Conservation (phyloP, 306 rosid genomes). For the Malus orientalis region DNA sequence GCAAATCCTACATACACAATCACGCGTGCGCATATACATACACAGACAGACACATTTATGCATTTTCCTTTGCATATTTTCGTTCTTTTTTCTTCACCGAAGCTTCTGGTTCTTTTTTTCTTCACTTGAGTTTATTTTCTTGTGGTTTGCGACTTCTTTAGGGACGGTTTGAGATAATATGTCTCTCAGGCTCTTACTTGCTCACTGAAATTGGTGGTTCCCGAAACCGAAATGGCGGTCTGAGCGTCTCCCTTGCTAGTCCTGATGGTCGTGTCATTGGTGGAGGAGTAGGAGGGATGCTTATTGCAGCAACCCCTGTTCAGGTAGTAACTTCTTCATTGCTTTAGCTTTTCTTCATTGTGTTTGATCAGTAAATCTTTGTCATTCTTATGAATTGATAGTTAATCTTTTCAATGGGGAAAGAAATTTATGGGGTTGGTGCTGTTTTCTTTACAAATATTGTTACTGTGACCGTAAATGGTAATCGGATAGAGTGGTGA, state of each 20-base stretch:
- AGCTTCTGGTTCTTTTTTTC: neutral
- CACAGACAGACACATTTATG: neutral
- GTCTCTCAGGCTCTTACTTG: conserved; percentile 79
- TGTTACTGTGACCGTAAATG: neutral
- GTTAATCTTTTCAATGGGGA: neutral
- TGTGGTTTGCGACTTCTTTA: conserved; percentile 25
- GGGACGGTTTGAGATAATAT: conserved; percentile 92
- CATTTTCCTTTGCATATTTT: neutral
- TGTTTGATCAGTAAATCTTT: neutral
- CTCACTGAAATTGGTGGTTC: conserved; percentile 51
- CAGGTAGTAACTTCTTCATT: conserved; percentile 52
- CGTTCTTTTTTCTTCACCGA: neutral
- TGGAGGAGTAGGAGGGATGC: conserved; percentile 83
- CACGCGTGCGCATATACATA: neutral
- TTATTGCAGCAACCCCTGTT: conserved; percentile 79
- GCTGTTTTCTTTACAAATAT: neutral
- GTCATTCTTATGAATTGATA: neutral
- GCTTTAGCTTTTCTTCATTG: neutral
- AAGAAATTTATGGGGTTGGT: neutral
- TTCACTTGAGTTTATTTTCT: neutral
- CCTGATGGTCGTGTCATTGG: conserved; percentile 90
- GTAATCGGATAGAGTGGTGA: neutral
- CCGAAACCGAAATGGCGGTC: conserved; percentile 61
- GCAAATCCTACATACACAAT: neutral
- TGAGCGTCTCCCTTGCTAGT: conserved; percentile 81